phyloP scores from a whole-genome alignment of 2,329 filamentous ascomycete species.

The Alternaria alternata region DNA sequence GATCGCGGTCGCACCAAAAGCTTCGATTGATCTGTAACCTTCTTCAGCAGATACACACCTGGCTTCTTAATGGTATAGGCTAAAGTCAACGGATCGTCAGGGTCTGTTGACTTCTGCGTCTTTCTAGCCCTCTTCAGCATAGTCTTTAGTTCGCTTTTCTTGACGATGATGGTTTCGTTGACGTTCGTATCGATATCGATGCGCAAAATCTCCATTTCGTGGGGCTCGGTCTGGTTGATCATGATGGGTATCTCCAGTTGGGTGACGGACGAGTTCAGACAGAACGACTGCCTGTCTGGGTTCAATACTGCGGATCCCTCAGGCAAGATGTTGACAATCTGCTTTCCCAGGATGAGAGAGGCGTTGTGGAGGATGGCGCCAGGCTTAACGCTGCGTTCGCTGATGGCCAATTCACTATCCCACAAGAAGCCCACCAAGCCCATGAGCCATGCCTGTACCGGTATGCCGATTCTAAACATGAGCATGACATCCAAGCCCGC shows the following conservation, averaged over 20 bases:
- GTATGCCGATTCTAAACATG: conserved; percentile 90
- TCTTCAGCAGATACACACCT: conserved; percentile 84
- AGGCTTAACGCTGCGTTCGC: conserved; percentile 90
- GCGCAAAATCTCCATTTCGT: conserved; percentile 86
- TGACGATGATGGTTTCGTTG: conserved; percentile 81
- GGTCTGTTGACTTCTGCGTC: conserved; percentile 57
- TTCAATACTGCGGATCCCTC: conserved; percentile 94
- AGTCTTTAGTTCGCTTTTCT: conserved; percentile 75
- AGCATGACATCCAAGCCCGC: conserved; percentile 80
- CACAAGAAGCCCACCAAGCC: conserved; percentile 82
- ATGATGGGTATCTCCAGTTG: conserved; percentile 78
- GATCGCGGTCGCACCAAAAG: conserved; percentile 83
- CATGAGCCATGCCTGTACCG: conserved; percentile 75
- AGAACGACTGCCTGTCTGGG: conserved; percentile 80
- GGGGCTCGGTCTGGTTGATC: conserved; percentile 92
- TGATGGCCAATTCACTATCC: conserved; percentile 90
- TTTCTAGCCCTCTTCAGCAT: conserved; percentile 76
- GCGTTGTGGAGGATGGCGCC: conserved; percentile 88
- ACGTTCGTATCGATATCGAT: conserved; percentile 82
- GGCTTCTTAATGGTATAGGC: conserved; percentile 82
- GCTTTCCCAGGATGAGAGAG: conserved; percentile 92
- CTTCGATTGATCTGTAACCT: conserved; percentile 91
- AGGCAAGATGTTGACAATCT: conserved; percentile 96
- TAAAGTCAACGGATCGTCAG: conserved; percentile 69
- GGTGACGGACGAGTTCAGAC: conserved; percentile 71